Evolutionary conservation across 345 rosid genomes (phyloP), one percentile per base, ranked within the genome.

Genomic region (Hibiscus trionum): DNA sequence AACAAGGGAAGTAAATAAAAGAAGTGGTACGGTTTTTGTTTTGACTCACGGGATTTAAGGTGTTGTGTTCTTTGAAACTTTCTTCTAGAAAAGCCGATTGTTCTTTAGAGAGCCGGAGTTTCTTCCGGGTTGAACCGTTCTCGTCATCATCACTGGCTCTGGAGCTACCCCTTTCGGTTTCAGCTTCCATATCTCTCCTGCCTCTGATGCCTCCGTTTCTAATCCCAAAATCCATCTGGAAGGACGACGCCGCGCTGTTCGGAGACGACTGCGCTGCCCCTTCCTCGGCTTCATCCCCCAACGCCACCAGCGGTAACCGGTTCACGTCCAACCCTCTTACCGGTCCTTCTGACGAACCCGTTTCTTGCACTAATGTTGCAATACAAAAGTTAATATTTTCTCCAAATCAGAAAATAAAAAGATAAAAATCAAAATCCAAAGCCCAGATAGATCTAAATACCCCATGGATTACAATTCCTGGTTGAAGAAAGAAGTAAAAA

Each of bases 71-170:
- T 83, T 88, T 91, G 86, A 94, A 94, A 73, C 92, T 87, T 55
- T 90, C 96, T 80, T 94, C 98, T 16, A 94, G 98, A 79, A 94
- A 88, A 81, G 95, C 95, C 31, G 98, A 91, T 70, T 91, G 97
- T 39, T 91, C 91, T 71, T 91, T 91, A 29, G 98, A 86, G 33
- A 94, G 91, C 70, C 96, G 85, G 26, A 94, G 96, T 79, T 94
- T 94, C 87, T 96, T 96, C 84, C 99, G 82, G 14, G 89, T 84
- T 61, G 77, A 81, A 8, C 96, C 96, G 73, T 91, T 92, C 35
- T 96, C 99, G 11, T 91, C 99, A 53, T 92, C 98, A 15, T 88
- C 97, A 52, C 96, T 90, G 0, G 90, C 88, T 81, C 95, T 84
- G 14, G 93, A 84, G 76, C 88, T 78, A 17, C 86, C 88, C 80